Base-by-base conservation (phyloP, 257 asterid genomes). In the Petunia secreta region DNA sequence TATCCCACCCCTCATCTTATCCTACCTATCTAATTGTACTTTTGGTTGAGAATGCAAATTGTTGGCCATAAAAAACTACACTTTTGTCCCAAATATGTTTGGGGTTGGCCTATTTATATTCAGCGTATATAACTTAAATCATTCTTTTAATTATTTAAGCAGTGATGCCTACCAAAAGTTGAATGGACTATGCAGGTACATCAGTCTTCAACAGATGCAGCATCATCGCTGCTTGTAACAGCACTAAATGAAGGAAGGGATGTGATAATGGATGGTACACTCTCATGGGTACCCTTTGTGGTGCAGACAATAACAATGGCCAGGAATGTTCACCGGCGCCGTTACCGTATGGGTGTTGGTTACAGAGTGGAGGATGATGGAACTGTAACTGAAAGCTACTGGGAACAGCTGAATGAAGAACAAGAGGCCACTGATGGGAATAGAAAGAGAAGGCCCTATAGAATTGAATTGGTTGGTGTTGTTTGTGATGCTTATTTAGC, bases 231-330 rank as follows among this genome's bases (percentile, higher is more conserved):
- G 34, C 88, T 95, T 4, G 99, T 95, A 37, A 95, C 98, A 0
- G 99, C 99, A 0, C 85, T 95, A 4, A 95, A 95, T 40, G 98
- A 95, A 80, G 99, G 99, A 6, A 97, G 99, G 0, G 99, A 95
- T 57, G 99, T 95, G 85, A 93, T 95, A 80, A 93, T 95, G 99
- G 99, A 95, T 46, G 99, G 99, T 48, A 96, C 99, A 4, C 87
- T 96, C 2, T 92, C 99, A 2, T 96, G 99, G 99, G 92, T 80
- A 80, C 99, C 99, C 25, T 96, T 96, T 43, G 98, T 96, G 40
- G 92, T 96, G 75, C 84, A 75, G 50, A 81, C 84, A 58, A 63
- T 81, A 64, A 81, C 84, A 40, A 81, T 81, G 84, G 84, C 84
- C 63, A 63, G 84, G 55, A 81, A 81, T 81, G 80, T 81, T 8